Evolutionary conservation across 1,284 basidiomycete genomes (phyloP).

Genomic region (Porogramme epimiltina): DNA sequence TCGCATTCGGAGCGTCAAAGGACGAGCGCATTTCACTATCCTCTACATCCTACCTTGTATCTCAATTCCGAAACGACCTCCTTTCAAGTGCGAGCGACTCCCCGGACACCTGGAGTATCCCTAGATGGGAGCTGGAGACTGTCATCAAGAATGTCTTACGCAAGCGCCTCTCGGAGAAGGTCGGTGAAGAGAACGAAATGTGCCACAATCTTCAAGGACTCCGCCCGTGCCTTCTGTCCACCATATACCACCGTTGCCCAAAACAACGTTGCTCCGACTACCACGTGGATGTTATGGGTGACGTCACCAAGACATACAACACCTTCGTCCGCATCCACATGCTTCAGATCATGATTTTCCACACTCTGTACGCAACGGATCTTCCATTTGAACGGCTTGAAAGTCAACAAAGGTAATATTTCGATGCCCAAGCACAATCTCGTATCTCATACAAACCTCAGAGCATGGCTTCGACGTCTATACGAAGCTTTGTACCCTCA

Average conservation of each 20-base stretch:
- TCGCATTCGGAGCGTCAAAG: constrained; percentile 36
- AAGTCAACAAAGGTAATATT: constrained; percentile 6
- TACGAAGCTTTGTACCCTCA: constrained; percentile 28
- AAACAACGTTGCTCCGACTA: constrained; percentile 37
- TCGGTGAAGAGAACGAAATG: constrained; percentile 36
- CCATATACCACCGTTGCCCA: constrained; percentile 37
- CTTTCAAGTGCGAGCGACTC: background rate
- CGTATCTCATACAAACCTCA: too few species aligned
- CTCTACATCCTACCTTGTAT: constrained; percentile 23
- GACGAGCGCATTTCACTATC: constrained; percentile 30
- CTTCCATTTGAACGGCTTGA: constrained; percentile 5
- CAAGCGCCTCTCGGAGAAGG: constrained; percentile 30
- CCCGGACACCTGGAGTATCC: constrained; percentile 6
- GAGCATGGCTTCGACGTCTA: constrained; percentile 26
- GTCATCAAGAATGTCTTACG: constrained; percentile 28
- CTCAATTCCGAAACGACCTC: background rate
- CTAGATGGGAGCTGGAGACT: constrained; percentile 15
- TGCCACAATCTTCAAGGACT: constrained; percentile 37
- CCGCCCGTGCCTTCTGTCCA: constrained; percentile 42
- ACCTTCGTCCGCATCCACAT: constrained; percentile 45
- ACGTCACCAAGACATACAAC: constrained; percentile 38
- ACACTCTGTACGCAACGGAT: constrained; percentile 32
- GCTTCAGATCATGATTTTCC: constrained; percentile 50
- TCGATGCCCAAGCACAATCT: background rate
- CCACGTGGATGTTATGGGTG: constrained; percentile 35